Percentiles rank a stretch among this genome's conserved stretches.
Evolutionary conservation across 2,329 filamentous ascomycete genomes (phyloP).

Genomic region (Cercospora zeae-maydis): DNA sequence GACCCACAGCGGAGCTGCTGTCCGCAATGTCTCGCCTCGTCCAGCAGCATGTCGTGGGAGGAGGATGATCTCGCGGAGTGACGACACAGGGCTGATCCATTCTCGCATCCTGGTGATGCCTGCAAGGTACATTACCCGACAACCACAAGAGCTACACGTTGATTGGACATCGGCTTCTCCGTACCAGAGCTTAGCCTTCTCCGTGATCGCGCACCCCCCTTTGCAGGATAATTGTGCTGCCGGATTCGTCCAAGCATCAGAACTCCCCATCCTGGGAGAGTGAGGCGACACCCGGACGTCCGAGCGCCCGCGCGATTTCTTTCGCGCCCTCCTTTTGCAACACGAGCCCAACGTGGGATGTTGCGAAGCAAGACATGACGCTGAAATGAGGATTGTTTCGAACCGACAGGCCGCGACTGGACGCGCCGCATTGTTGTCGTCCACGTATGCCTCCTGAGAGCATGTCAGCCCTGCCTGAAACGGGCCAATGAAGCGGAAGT

Average conservation of each 20-base stretch:
- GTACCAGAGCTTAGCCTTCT: neutral
- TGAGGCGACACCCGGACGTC: neutral
- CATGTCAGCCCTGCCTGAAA: slow-evolving; percentile 6
- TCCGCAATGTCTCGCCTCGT: slow-evolving; percentile 2
- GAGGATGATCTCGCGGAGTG: neutral
- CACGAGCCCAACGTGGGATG: slow-evolving; percentile 14
- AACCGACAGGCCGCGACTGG: slow-evolving; percentile 3
- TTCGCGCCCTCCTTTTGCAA: slow-evolving; percentile 9
- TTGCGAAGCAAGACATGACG: slow-evolving; percentile 2
- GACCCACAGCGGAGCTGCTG: slow-evolving; percentile 1
- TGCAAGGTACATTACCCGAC: slow-evolving; percentile 1
- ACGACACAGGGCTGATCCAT: slow-evolving; percentile 3
- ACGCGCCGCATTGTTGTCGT: neutral
- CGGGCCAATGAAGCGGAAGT: slow-evolving; percentile 5
- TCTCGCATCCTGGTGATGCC: neutral
- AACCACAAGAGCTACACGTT: neutral
- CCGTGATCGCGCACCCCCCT: neutral
- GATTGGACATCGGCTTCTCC: neutral
- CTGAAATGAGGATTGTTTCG: slow-evolving; percentile 12
- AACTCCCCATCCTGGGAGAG: neutral
- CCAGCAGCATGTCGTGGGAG: neutral
- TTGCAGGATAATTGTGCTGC: neutral
- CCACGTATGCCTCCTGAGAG: slow-evolving; percentile 2
- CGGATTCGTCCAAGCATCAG: neutral
- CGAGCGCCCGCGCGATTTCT: neutral